phyloP scores from a whole-genome alignment of 306 rosid genomes.

The Malus sylvestris region DNA sequence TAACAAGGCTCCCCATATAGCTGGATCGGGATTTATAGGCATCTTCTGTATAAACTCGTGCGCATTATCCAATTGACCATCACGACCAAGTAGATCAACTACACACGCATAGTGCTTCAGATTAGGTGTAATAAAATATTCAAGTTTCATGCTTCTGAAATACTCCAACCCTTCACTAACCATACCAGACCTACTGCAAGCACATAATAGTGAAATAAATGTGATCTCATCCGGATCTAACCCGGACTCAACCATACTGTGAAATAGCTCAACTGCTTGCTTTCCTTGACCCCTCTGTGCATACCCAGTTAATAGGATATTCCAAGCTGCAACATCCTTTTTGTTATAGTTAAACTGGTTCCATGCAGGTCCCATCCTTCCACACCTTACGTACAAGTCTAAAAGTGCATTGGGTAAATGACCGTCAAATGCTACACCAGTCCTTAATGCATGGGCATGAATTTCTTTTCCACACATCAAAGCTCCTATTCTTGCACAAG shows the following conservation, averaged over 20 bases:
- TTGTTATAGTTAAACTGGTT: constrained; percentile 57
- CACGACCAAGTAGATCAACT: constrained; percentile 79
- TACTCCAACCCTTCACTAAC: constrained; percentile 69
- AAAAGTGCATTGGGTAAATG: constrained; percentile 77
- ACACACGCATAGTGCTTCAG: constrained; percentile 78
- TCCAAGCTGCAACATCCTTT: constrained; percentile 69
- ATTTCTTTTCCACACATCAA: constrained; percentile 74
- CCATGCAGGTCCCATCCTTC: constrained; percentile 63
- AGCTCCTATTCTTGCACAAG: constrained; percentile 83
- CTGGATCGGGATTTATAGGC: constrained; percentile 68
- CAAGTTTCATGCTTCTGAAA: constrained; percentile 47
- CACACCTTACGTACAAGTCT: constrained; percentile 90
- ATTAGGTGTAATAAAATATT: constrained; percentile 54
- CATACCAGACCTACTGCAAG: constrained; percentile 85
- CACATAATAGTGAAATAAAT: constrained; percentile 58
- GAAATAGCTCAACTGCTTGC: constrained; percentile 49
- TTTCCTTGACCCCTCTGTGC: constrained; percentile 65
- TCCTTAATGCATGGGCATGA: constrained; percentile 85
- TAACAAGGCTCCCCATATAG: constrained; percentile 89
- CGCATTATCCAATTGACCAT: constrained; percentile 60
- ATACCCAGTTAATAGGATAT: constrained; percentile 70
- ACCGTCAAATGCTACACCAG: constrained; percentile 60
- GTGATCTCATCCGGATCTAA: constrained; percentile 62
- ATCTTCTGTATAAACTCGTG: constrained; percentile 59
- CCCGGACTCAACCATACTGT: constrained; percentile 50